These are phyloP conservation scores for Giardia muris DNA, from an alignment of 208 protist species.

Conservation along the genomic window DNA sequence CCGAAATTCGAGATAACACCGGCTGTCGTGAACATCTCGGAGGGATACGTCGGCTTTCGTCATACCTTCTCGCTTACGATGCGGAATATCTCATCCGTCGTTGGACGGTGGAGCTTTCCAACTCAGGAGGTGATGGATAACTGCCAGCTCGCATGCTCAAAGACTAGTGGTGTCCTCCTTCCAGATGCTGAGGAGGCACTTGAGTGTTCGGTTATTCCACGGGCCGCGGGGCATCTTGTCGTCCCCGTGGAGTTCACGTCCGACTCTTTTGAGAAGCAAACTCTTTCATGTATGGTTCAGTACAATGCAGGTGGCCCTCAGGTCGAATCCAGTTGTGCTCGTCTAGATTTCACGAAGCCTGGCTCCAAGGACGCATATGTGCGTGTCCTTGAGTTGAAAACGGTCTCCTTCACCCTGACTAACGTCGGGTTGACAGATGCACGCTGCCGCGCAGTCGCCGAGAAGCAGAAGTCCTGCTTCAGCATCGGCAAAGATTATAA, in stretches of 20 bases:
- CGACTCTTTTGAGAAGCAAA: not conserved
- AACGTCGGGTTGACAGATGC: not conserved
- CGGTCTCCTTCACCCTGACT: not conserved
- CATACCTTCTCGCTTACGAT: not conserved
- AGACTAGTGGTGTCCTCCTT: not conserved
- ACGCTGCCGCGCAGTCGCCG: not conserved
- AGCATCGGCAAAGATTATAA: not conserved
- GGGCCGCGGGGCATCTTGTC: not conserved
- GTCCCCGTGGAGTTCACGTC: not conserved
- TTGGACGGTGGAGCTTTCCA: not conserved
- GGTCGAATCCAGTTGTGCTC: not conserved
- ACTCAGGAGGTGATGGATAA: not conserved
- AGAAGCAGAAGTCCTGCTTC: not conserved
- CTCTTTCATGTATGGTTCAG: constrained; percentile 7
- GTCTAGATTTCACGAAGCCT: not conserved
- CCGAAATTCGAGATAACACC: not conserved
- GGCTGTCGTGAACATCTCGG: not conserved
- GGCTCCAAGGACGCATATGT: not conserved
- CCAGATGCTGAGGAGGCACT: not conserved
- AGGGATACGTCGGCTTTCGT: not conserved
- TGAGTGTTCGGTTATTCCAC: not conserved
- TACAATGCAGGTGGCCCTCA: not conserved
- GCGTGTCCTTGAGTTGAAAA: not conserved
- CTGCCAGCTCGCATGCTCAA: not conserved
- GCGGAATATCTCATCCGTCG: not conserved